Base-by-base conservation (phyloP, 768 basidiomycete genomes). In the Hericium alpestre region DNA sequence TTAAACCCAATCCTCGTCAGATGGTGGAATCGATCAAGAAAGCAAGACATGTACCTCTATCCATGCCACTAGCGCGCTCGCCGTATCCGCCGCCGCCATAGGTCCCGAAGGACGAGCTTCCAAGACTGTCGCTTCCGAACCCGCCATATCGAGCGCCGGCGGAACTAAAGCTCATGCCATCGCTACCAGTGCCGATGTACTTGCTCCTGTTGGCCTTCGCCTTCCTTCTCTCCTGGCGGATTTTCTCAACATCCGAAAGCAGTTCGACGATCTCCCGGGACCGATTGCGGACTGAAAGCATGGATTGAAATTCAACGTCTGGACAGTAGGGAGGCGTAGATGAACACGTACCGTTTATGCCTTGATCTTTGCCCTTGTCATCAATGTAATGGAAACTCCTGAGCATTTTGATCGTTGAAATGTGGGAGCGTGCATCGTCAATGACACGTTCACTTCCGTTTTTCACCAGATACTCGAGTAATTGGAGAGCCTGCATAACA, bases 311-410 rank as follows among this genome's bases (percentile, higher is more conserved):
- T 15, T 25, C 32, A 32, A 2, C 32, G 8, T 32, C 9, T 10
- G 9, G 8, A 32, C 32, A 25, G 15, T 22, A 2, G 2, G 15
- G 12, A 15, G 11, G 40, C n/a, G n/a, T 15, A 43, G 38, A 25
- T 15, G n/a, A 15, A 13, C 27, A 55, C 73, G n/a, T 60, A 93
- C 94, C 93, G 65, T 99, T 99, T 64, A 96, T 79, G 6, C 96
- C 96, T 70, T 99, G 92, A 66, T 99, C 96, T 70, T 99, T 98
- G 51, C 92, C 93, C 73, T 95, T 95, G 61, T 98, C 95, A 62
- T 99, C 96, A 56, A 97, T 90, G 70, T 97, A 97, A 68, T 98
- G 95, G 73, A 99, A 99, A 66, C 87, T 96, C 57, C 93, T 76
- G 11, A 98, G 81, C 91, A 98, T 97, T 74, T 98, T 98, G 64